Evolutionary conservation across 768 basidiomycete genomes (phyloP), one percentile per base, ranked within the genome.

Genomic region (Xerocomus spinulosus): DNA sequence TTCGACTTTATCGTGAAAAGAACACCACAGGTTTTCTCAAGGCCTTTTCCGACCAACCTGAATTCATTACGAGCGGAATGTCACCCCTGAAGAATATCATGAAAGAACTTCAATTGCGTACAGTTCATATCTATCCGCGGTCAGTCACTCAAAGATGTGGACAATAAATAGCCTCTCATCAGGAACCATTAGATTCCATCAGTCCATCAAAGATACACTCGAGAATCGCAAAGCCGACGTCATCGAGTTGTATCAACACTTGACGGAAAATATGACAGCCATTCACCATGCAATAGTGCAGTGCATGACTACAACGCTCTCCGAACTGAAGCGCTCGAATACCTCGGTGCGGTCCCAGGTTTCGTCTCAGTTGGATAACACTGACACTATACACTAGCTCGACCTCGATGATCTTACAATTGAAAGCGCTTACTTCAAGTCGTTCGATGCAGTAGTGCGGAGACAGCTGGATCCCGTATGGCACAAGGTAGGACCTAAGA

Each of bases 11-110:
- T 62, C 80, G 95, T 34, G 85, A 96, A 67, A 82, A 85, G 70
- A 99, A 97, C 70, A 80, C 77, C 63, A 75, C 73, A 2, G 95
- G 95, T 1, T 99, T 98, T 66, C 72, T 97, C 54, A 98, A 99
- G 67, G 96, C 92, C 0, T 96, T 99, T 62, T 91, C 92, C 2
- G 96, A 98, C 66, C 88, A 97, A 58, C 93, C 95, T 4, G 96
- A 98, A 64, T 82, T 87, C 52, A 96, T 99, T 51, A 93, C 87
- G 0, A 90, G 82, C 52, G 95, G 94, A 1, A 68, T 98, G 64
- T 92, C 90, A 2, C 96, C 96, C 1, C 72, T 99, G 18, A 87
- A 84, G 58, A 92, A 85, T 44, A 87, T 95, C 52, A 83, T 99
- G 80, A 92, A 92, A 51, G 92, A 95, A 63, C 76, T 98, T 7